These are phyloP conservation scores for Lactarius hengduanensis DNA, from an alignment of 768 basidiomycete species.

Conservation along the genomic window DNA sequence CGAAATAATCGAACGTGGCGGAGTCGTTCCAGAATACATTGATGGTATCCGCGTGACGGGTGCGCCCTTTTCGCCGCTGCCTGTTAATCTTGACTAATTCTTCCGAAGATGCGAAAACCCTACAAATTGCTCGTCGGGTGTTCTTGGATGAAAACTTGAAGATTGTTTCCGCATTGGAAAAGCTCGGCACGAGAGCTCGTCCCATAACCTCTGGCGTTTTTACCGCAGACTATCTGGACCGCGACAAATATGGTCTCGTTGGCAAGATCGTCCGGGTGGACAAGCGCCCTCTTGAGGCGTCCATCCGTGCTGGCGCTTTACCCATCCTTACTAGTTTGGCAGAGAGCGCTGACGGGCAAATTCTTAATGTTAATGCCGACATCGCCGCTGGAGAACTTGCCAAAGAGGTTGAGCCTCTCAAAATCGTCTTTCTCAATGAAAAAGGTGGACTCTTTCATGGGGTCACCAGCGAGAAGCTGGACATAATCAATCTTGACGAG, in stretches of 20 bases:
- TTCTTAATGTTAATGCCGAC: constrained; percentile 98
- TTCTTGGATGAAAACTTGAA: constrained; percentile 98
- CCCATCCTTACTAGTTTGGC: constrained; percentile 95
- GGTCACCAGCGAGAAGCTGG: constrained; percentile 92
- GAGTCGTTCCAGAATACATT: constrained; percentile 93
- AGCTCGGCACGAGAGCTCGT: constrained; percentile 92
- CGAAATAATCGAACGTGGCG: constrained; percentile 88
- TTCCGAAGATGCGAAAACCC: constrained; percentile 80
- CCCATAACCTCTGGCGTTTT: constrained; percentile 99
- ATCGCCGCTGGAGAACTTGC: constrained; percentile 97
- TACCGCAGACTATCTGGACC: constrained; percentile 94
- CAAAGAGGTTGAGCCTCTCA: constrained; percentile 96
- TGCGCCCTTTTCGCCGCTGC: constrained; percentile 36
- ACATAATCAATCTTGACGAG: constrained; percentile 97
- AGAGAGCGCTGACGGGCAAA: constrained; percentile 94
- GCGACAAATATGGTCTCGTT: constrained; percentile 91
- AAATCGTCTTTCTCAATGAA: constrained; percentile 98
- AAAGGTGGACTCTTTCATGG: constrained; percentile 99
- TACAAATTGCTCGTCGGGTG: constrained; percentile 90
- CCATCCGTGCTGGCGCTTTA: constrained; percentile 93
- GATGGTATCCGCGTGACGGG: constrained; percentile 97
- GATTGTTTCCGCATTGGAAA: constrained; percentile 89
- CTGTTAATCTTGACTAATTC: constrained; percentile 1
- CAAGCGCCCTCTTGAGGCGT: constrained; percentile 94
- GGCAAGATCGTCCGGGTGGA: constrained; percentile 94